These are phyloP conservation scores for Neurospora hispaniola DNA, from an alignment of 495 filamentous ascomycete species.

Conservation along the genomic window DNA sequence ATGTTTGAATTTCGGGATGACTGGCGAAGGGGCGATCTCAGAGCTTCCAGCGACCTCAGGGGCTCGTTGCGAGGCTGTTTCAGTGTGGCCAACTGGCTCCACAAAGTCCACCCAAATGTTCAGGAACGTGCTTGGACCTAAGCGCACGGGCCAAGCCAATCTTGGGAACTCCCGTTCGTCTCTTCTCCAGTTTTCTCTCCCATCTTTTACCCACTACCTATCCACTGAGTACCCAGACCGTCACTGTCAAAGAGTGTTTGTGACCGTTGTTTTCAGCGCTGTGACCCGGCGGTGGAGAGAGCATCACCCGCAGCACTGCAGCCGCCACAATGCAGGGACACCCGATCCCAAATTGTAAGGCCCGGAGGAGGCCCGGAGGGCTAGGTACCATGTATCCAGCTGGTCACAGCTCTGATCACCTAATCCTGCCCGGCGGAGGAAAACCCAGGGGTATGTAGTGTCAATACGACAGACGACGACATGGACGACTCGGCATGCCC, in stretches of 20 bases:
- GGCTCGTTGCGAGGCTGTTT: neutral
- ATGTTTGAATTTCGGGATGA: neutral
- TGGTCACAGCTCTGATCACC: too few species aligned
- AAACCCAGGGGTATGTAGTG: too few species aligned
- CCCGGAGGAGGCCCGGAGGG: neutral
- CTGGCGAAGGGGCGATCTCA: neutral
- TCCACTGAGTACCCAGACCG: too few species aligned
- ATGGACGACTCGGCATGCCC: neutral
- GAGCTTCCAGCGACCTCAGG: neutral
- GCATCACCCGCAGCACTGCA: neutral
- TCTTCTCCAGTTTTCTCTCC: neutral
- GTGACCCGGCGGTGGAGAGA: neutral
- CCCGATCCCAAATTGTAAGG: neutral
- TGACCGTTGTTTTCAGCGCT: neutral
- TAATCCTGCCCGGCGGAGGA: too few species aligned
- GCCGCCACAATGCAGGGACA: neutral
- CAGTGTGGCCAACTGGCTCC: neutral
- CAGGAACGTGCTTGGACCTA: neutral
- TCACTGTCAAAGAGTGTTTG: neutral
- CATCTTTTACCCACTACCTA: neutral
- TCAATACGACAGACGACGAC: neutral
- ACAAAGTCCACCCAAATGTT: neutral
- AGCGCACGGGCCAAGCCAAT: neutral
- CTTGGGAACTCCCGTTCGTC: neutral
- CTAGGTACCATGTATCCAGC: neutral